phyloP scores from a whole-genome alignment of 495 filamentous ascomycete species.

The Podospora australis region DNA sequence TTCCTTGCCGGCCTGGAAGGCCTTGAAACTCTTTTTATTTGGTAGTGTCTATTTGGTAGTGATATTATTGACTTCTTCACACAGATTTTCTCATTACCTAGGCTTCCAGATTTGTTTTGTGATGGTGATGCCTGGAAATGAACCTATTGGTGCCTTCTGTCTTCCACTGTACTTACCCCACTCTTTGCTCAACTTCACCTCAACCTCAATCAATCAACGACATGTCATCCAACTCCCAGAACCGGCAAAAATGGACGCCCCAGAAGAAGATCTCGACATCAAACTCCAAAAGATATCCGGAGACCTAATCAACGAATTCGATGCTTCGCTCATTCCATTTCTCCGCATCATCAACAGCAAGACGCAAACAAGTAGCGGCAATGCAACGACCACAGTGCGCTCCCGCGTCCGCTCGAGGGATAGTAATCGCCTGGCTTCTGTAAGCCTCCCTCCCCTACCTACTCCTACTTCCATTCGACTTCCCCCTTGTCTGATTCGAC shows the following conservation, averaged over 20 bases:
- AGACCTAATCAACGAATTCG: conserved; percentile 61
- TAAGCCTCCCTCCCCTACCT: not conserved
- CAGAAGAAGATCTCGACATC: conserved; percentile 57
- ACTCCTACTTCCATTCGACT: not conserved
- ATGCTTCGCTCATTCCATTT: conserved; percentile 48
- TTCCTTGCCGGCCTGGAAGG: too few species aligned
- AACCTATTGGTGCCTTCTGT: too few species aligned
- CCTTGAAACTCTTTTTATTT: too few species aligned
- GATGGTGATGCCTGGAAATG: too few species aligned
- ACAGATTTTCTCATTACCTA: too few species aligned
- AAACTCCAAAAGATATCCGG: conserved; percentile 65
- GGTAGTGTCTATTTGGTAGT: too few species aligned
- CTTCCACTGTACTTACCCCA: too few species aligned
- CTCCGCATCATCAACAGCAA: conserved; percentile 28
- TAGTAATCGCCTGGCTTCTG: not conserved
- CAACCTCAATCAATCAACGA: too few species aligned
- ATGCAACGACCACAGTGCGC: too few species aligned
- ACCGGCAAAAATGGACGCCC: conserved; percentile 36
- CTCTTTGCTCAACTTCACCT: not conserved
- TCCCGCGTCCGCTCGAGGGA: too few species aligned
- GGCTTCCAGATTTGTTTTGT: too few species aligned
- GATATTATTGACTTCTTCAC: too few species aligned
- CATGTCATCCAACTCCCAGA: conserved; percentile 9
- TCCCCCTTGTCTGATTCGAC: not conserved
- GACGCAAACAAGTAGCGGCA: conserved; percentile 3